Conservation (phyloP, 2,329 filamentous ascomycete species). For the Stachybotrys elegans region DNA sequence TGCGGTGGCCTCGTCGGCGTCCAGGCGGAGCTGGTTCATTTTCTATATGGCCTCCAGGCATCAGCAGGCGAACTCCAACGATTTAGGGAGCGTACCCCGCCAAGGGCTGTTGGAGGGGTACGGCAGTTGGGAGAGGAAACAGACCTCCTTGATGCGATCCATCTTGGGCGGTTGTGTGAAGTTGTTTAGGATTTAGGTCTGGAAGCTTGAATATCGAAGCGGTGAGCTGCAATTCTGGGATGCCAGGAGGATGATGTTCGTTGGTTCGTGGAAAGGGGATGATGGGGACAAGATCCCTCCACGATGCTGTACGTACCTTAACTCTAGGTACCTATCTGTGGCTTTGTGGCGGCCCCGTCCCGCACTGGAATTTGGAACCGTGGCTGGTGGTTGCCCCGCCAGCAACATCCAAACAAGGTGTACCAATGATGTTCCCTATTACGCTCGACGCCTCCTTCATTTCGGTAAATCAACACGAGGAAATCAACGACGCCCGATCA, state of each 20-base stretch:
- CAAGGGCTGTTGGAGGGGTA: conserved; percentile 26
- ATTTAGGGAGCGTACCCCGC: conserved; percentile 25
- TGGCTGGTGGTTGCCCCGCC: conserved; percentile 22
- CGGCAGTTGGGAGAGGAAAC: conserved; percentile 27
- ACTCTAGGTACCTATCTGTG: conserved; percentile 17
- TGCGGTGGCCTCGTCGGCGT: conserved; percentile 78
- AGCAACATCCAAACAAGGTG: conserved; percentile 13
- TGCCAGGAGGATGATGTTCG: conserved; percentile 25
- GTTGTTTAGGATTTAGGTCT: conserved; percentile 10
- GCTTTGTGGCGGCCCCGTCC: conserved; percentile 18
- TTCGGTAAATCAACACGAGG: conserved; percentile 15
- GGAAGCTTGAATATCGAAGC: conserved; percentile 13
- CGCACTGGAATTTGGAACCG: conserved; percentile 3
- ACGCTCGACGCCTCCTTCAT: too few relatives aligned
- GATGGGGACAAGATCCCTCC: conserved; percentile 17
- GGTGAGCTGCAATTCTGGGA: conserved; percentile 25
- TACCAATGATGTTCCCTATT: too few relatives aligned
- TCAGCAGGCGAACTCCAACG: too few relatives aligned
- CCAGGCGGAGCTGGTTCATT: conserved; percentile 90
- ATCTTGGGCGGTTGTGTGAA: conserved; percentile 42
- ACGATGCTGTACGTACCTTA: conserved; percentile 15
- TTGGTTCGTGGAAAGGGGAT: conserved; percentile 29
- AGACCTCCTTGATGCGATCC: conserved; percentile 88
- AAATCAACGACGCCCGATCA: too few relatives aligned
- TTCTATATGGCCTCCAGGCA: conserved; percentile 53